phyloP scores from a whole-genome alignment of 306 rosid species.

The Dryas drummondii region DNA sequence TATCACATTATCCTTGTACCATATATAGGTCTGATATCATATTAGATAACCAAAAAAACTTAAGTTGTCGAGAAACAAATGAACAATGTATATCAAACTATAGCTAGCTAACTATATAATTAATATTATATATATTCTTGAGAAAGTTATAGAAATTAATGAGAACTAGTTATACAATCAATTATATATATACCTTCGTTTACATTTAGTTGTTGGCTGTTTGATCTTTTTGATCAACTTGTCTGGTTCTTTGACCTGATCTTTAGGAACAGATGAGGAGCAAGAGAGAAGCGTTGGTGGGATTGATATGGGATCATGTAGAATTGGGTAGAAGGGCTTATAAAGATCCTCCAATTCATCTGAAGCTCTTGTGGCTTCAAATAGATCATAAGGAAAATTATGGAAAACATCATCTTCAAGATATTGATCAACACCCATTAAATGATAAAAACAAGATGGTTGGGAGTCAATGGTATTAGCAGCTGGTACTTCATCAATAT shows the following conservation, averaged over 20 bases:
- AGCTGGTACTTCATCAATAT: slow-evolving; percentile 13
- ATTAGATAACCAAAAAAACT: too few relatives aligned
- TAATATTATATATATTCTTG: too few relatives aligned
- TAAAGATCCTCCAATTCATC: slow-evolving; percentile 62
- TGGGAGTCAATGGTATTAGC: slow-evolving; percentile 19
- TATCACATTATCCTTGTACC: too few relatives aligned
- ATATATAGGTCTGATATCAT: too few relatives aligned
- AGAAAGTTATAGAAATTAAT: too few relatives aligned
- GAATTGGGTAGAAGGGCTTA: slow-evolving; percentile 59
- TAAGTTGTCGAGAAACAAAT: too few relatives aligned
- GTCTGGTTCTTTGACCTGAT: slow-evolving; percentile 27
- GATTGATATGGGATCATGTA: slow-evolving; percentile 31
- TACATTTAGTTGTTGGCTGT: slow-evolving; percentile 29
- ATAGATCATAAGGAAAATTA: slow-evolving; percentile 22
- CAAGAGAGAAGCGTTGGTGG: slow-evolving; percentile 32
- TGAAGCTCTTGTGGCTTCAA: slow-evolving; percentile 41
- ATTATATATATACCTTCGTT: slow-evolving; percentile 40
- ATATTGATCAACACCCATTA: slow-evolving; percentile 1
- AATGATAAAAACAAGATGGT: slow-evolving; percentile 5
- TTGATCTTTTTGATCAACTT: slow-evolving; percentile 23
- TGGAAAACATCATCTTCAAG: slow-evolving; percentile 39
- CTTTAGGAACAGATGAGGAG: slow-evolving; percentile 40
- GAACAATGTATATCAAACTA: too few relatives aligned
- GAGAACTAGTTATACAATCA: too few relatives aligned
- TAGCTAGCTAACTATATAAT: too few relatives aligned